A percentile compares a stretch with the other conserved stretches of the same genome.
These are phyloP conservation scores for Cryptococcus sp. DNA, from an alignment of 1,284 basidiomycete genomes.

Conservation along the genomic window DNA sequence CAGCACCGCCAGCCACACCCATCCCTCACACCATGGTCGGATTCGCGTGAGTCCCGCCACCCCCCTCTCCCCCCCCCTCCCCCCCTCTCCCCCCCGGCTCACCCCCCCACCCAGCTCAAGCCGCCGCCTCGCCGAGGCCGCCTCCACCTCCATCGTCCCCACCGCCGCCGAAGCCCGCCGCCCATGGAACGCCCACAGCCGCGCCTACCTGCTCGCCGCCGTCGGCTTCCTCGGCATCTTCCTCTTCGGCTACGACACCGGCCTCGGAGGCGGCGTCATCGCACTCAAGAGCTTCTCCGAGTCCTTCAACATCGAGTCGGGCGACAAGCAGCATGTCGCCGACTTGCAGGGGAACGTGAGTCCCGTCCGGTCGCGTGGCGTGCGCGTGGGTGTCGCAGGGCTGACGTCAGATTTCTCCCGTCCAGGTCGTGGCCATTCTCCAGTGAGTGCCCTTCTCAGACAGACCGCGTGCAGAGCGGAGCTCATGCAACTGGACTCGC, in stretches of 20 bases:
- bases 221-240: slow-evolving; percentile 73
- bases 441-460: slow-evolving; percentile 45
- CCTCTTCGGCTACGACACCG: slow-evolving; percentile 67
- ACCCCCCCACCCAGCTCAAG: slow-evolving; percentile 1
- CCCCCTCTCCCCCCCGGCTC: background rate
- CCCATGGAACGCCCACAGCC: slow-evolving; percentile 33
- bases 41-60: background rate
- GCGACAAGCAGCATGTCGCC: slow-evolving; percentile 31
- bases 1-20: too few species aligned
- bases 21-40: background rate
- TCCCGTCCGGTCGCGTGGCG: too few species aligned
- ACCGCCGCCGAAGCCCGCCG: slow-evolving; percentile 12
- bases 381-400: too few species aligned
- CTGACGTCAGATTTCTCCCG: too few species aligned
- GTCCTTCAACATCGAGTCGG: slow-evolving; percentile 60
- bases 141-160: slow-evolving; percentile 7
- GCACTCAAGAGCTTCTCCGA: slow-evolving; percentile 60
- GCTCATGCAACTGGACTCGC: too few species aligned
- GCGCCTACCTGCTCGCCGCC: slow-evolving; percentile 58
- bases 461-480: too few species aligned
- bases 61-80: background rate
- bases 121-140: background rate
- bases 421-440: slow-evolving; percentile 63
- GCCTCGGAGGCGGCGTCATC: slow-evolving; percentile 52
- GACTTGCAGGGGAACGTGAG: slow-evolving; percentile 49